Conservation (phyloP, 129 eudicot genomes). For the Escallonia herrerae region DNA sequence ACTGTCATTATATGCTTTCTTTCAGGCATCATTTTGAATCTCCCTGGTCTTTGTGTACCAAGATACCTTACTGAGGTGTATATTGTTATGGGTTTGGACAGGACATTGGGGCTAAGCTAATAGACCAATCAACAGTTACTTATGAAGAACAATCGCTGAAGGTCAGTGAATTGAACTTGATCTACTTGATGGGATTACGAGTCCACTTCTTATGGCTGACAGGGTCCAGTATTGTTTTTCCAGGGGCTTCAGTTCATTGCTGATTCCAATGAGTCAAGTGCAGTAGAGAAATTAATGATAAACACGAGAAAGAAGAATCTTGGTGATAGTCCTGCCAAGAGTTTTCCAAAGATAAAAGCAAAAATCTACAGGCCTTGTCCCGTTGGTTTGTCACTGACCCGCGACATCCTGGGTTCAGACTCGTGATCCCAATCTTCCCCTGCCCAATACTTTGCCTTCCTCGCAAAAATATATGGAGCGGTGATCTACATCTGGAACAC, state of each 20-base stretch:
- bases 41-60: not conserved
- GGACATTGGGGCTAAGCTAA: constrained; percentile 52
- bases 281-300: constrained; percentile 27
- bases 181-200: not conserved
- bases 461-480: no score
- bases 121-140: constrained; percentile 38
- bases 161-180: constrained; percentile 25
- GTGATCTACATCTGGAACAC: no score
- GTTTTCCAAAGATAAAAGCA: constrained; percentile 26
- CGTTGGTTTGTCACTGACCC: constrained; percentile 51
- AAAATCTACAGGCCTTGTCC: constrained; percentile 62
- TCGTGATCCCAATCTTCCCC: not conserved
- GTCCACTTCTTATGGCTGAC: constrained; percentile 7
- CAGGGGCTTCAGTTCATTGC: constrained; percentile 83
- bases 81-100: constrained; percentile 10
- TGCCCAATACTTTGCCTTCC: no score
- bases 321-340: constrained; percentile 19
- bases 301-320: constrained; percentile 17
- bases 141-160: constrained; percentile 49
- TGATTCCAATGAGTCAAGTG: constrained; percentile 33
- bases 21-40: not conserved
- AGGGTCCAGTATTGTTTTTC: constrained; percentile 12
- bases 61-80: not conserved
- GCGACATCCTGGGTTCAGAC: constrained; percentile 32
- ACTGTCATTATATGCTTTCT: no score